A percentile compares a stretch with the other conserved stretches of the same genome.
These are phyloP conservation scores for Rhizophora mangle DNA, from an alignment of 345 rosid species.

Conservation along the genomic window DNA sequence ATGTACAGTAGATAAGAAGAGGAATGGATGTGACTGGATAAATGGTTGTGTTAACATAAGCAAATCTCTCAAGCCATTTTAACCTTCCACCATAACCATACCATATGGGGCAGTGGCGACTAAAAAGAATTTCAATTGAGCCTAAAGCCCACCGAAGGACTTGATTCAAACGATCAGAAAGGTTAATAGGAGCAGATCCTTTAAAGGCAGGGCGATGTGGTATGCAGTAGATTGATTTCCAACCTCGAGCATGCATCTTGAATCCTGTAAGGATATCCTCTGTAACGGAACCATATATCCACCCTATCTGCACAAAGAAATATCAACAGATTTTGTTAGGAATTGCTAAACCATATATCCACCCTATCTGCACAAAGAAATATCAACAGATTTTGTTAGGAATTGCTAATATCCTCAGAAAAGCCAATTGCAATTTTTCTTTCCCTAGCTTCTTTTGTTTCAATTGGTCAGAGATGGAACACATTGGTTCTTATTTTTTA, in stretches of 20 bases:
- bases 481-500: neutral
- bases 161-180: conserved; percentile 45
- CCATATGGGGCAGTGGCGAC: conserved; percentile 48
- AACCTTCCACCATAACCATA: conserved; percentile 34
- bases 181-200: conserved; percentile 46
- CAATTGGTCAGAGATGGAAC: neutral
- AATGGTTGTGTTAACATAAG: conserved; percentile 40
- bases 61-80: conserved; percentile 36
- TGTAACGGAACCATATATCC: conserved; percentile 48
- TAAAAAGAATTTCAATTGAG: conserved; percentile 40
- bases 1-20: conserved; percentile 36
- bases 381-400: neutral
- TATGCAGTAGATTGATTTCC: conserved; percentile 50
- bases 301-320: conserved; percentile 34
- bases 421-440: neutral
- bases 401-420: neutral
- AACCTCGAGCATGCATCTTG: conserved; percentile 43
- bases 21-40: conserved; percentile 44
- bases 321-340: neutral
- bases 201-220: conserved; percentile 39
- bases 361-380: conserved; percentile 34
- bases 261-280: conserved; percentile 45
- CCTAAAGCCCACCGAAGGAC: conserved; percentile 50
- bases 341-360: conserved; percentile 34
- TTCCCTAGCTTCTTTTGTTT: no score